Evolutionary conservation across 306 rosid species (phyloP).

Genomic region (Luffa aegyptiaca): DNA sequence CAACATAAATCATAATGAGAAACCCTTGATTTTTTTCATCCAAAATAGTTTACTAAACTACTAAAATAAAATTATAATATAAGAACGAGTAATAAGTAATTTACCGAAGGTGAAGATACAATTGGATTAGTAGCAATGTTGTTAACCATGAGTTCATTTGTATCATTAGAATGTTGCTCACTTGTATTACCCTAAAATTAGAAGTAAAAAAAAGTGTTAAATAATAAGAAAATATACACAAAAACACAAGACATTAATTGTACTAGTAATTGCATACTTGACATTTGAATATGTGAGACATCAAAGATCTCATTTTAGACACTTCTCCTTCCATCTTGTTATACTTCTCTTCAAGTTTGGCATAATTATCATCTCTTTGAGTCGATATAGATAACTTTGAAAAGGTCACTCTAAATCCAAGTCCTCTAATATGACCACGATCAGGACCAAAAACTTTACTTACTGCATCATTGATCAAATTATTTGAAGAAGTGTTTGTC

Average conservation of each 20-base stretch:
- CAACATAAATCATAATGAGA: neutral
- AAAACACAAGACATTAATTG: neutral
- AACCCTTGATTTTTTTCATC: neutral
- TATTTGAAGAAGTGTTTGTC: too few species aligned
- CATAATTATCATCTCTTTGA: neutral
- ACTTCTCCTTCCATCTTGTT: neutral
- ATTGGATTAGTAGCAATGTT: neutral
- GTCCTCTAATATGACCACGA: neutral
- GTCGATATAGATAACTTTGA: neutral
- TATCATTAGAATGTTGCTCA: neutral
- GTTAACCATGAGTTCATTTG: neutral
- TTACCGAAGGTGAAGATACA: neutral
- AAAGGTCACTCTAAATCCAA: neutral
- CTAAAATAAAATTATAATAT: neutral
- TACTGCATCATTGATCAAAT: neutral
- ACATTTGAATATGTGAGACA: neutral
- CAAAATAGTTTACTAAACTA: neutral
- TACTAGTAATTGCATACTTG: neutral
- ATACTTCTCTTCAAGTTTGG: neutral
- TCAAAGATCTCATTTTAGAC: neutral
- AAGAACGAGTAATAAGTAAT: neutral
- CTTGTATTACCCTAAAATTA: neutral
- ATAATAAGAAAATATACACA: neutral
- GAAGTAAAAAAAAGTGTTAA: neutral
- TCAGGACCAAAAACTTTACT: neutral